These are phyloP conservation scores for Fusarium phyllophilum DNA, from an alignment of 2,329 filamentous ascomycete genomes.

Conservation along the genomic window DNA sequence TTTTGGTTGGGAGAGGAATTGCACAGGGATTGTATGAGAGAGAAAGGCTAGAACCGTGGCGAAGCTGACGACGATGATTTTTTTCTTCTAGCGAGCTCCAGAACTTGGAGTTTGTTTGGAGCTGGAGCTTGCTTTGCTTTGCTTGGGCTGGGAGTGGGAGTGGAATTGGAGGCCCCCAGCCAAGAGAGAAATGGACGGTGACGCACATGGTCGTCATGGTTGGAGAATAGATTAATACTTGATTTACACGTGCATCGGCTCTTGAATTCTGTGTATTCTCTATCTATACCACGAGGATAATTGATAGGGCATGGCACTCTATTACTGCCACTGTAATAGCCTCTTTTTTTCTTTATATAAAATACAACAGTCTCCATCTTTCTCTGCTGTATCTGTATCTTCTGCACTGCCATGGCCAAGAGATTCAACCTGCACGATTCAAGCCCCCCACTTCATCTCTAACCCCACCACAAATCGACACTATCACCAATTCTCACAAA, in stretches of 20 bases:
- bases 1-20: slow-evolving; percentile 5
- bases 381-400: neutral
- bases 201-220: slow-evolving; percentile 49
- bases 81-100: slow-evolving; percentile 14
- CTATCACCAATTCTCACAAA: neutral
- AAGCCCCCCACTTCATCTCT: neutral
- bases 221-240: slow-evolving; percentile 27
- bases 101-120: neutral
- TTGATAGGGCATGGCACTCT: neutral
- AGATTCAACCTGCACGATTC: slow-evolving; percentile 24
- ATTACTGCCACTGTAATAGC: fast-evolving
- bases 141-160: neutral
- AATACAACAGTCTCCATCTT: neutral
- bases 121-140: neutral
- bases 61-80: slow-evolving; percentile 42
- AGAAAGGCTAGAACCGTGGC: slow-evolving; percentile 30
- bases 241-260: slow-evolving; percentile 34
- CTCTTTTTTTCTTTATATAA: neutral
- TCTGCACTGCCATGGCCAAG: slow-evolving; percentile 9
- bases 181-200: slow-evolving; percentile 35
- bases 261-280: neutral
- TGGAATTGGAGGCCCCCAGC: slow-evolving; percentile 29
- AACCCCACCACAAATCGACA: slow-evolving; percentile 21
- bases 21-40: neutral
- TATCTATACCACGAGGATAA: neutral